These are phyloP conservation scores for Tricladium varicosporioides DNA, from an alignment of 2,329 filamentous ascomycete species.

Conservation along the genomic window DNA sequence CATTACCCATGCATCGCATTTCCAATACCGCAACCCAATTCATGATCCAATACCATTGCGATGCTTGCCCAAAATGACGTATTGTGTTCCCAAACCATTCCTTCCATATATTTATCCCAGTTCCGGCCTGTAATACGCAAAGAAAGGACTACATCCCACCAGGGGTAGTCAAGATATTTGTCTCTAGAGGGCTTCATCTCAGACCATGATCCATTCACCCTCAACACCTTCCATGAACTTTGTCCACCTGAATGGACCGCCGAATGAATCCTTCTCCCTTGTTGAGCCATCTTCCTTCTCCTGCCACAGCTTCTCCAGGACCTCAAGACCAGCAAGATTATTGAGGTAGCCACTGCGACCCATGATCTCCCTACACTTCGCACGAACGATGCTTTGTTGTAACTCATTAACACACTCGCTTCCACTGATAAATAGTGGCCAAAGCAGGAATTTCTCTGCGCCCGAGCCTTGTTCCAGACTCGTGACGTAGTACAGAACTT, in stretches of 20 bases:
- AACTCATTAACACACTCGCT: conserved; percentile 82
- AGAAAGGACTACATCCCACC: too few relatives aligned
- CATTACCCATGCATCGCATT: too few relatives aligned
- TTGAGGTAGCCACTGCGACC: conserved; percentile 90
- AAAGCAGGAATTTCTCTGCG: conserved; percentile 85
- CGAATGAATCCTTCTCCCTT: conserved; percentile 12
- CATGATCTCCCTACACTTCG: conserved; percentile 83
- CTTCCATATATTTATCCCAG: too few relatives aligned
- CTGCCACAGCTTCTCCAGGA: conserved; percentile 81
- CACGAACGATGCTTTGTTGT: conserved; percentile 75
- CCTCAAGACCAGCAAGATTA: conserved; percentile 80
- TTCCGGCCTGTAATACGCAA: too few relatives aligned
- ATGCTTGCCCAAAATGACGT: too few relatives aligned
- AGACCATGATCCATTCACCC: conserved; percentile 68
- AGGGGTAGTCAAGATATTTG: too few relatives aligned
- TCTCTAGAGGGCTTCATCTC: conserved; percentile 28
- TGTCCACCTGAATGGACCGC: conserved; percentile 31
- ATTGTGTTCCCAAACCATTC: too few relatives aligned
- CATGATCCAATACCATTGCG: too few relatives aligned
- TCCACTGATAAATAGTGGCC: conserved; percentile 88
- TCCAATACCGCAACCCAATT: too few relatives aligned
- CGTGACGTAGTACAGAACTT: conserved; percentile 80
- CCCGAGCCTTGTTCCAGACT: conserved; percentile 69
- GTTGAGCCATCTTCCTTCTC: conserved; percentile 23
- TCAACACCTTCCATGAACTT: conserved; percentile 41